Percentiles rank a stretch among this genome's conserved stretches.
phyloP scores from a whole-genome alignment of 2,329 filamentous ascomycete genomes.

The Xylaria sp. region DNA sequence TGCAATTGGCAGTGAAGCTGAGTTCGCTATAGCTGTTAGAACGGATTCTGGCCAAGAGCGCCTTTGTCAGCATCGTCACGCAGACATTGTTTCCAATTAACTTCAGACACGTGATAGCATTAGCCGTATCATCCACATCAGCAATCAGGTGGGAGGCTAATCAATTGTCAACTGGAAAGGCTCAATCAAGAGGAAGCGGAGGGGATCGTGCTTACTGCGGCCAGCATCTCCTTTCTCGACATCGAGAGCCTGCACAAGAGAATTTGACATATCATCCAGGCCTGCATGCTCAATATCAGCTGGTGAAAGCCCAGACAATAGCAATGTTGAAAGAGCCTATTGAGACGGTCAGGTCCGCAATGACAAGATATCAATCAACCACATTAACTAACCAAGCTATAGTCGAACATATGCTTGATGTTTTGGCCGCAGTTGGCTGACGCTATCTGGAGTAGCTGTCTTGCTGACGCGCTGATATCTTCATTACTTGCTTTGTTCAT shows the following conservation, averaged over 20 bases:
- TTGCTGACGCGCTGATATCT: not conserved
- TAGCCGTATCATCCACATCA: constrained; percentile 8
- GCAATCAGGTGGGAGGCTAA: not conserved
- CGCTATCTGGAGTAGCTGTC: constrained; percentile 5
- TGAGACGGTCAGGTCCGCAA: not conserved
- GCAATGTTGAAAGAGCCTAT: constrained; percentile 12
- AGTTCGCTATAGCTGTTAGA: not conserved
- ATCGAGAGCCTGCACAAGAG: not conserved
- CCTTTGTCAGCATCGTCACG: not conserved
- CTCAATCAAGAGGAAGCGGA: not conserved
- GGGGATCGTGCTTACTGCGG: not conserved
- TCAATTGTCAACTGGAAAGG: not conserved
- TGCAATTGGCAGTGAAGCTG: constrained; percentile 12
- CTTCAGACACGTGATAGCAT: constrained; percentile 4
- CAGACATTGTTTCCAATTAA: not conserved
- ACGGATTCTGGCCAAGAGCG: not conserved
- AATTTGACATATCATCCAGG: not conserved
- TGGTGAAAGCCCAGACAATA: constrained; percentile 2
- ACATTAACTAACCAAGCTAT: constrained; percentile 4
- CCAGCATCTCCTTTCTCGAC: not conserved
- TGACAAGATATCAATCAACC: not conserved
- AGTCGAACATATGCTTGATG: not conserved
- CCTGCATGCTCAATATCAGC: not conserved
- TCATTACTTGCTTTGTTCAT: not conserved
- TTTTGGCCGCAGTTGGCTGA: not conserved